These are phyloP conservation scores for Xerocomellus dryophilus DNA, from an alignment of 768 basidiomycete genomes.

Conservation along the genomic window DNA sequence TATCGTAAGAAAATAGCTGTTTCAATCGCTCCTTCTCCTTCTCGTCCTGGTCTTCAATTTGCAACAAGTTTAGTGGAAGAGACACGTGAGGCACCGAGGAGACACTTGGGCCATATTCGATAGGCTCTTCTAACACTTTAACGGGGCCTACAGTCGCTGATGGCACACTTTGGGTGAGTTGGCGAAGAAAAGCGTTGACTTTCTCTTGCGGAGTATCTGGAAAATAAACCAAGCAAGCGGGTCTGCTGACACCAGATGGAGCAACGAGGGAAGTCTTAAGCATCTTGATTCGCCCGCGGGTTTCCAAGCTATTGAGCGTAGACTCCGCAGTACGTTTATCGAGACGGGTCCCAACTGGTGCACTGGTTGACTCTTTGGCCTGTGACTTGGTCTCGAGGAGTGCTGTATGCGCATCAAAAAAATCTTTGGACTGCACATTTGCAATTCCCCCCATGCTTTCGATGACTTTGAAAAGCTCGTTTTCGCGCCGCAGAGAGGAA, in stretches of 20 bases:
- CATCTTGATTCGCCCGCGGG: conserved; percentile 64
- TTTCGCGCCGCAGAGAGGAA: conserved; percentile 75
- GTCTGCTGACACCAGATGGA: conserved; percentile 55
- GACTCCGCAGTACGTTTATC: conserved; percentile 70
- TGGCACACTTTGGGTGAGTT: conserved; percentile 41
- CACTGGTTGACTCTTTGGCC: conserved; percentile 67
- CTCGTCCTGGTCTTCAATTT: conserved; percentile 43
- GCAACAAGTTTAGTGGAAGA: conserved; percentile 44
- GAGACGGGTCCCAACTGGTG: conserved; percentile 60
- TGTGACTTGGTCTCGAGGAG: conserved; percentile 56
- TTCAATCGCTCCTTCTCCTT: conserved; percentile 45
- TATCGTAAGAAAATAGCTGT: conserved; percentile 54
- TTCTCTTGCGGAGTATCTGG: conserved; percentile 51
- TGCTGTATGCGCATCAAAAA: conserved; percentile 62
- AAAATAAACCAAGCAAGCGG: conserved; percentile 63
- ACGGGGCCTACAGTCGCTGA: conserved; percentile 34
- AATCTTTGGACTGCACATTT: conserved; percentile 64
- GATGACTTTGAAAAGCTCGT: conserved; percentile 70
- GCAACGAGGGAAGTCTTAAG: conserved; percentile 62
- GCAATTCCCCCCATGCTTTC: conserved; percentile 63
- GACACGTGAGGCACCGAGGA: conserved; percentile 30
- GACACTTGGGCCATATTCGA: conserved; percentile 53
- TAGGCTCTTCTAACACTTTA: conserved; percentile 50
- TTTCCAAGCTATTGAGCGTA: conserved; percentile 60
- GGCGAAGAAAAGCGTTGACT: conserved; percentile 56